A percentile compares a stretch with the other conserved stretches of the same genome.
Conservation (phyloP, 768 basidiomycete species). For the Trametes sanguinea region DNA sequence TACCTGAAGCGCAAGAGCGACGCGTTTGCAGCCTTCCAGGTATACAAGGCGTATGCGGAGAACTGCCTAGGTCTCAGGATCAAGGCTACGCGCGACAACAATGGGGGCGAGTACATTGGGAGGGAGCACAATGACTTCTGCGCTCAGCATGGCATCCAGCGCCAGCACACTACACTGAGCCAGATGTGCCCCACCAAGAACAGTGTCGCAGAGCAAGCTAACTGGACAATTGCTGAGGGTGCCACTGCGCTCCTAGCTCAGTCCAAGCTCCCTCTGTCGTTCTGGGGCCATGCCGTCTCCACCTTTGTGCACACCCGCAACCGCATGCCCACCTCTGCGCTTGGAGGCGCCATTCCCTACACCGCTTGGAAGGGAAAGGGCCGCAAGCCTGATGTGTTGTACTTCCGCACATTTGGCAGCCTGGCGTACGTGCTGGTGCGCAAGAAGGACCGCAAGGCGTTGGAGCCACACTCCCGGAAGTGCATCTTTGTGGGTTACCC, state of each 20-base stretch:
- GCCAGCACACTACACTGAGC: constrained; percentile 24
- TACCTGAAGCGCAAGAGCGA: too few species aligned
- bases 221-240: constrained; percentile 9
- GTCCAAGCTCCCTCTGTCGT: constrained; percentile 12
- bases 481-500: constrained; percentile 34
- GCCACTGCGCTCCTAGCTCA: constrained; percentile 5
- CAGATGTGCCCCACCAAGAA: constrained; percentile 24
- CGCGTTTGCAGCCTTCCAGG: constrained; percentile 5
- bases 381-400: constrained; percentile 18
- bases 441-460: constrained; percentile 36
- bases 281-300: not conserved
- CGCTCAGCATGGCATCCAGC: constrained; percentile 21
- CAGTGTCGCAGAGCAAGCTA: constrained; percentile 25
- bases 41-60: constrained; percentile 22
- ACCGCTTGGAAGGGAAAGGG: constrained; percentile 3
- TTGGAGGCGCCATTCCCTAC: not conserved
- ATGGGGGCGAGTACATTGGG: constrained; percentile 33
- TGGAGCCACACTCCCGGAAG: constrained; percentile 29
- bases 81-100: constrained; percentile 29
- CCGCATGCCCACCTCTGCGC: constrained; percentile 3
- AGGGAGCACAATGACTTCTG: constrained; percentile 23
- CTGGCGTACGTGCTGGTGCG: constrained; percentile 41
- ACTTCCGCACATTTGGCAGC: constrained; percentile 42
- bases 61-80: constrained; percentile 25
- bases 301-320: constrained; percentile 9